phyloP scores from a whole-genome alignment of 176 grass and related monocot species.

The Luzula sylvatica region DNA sequence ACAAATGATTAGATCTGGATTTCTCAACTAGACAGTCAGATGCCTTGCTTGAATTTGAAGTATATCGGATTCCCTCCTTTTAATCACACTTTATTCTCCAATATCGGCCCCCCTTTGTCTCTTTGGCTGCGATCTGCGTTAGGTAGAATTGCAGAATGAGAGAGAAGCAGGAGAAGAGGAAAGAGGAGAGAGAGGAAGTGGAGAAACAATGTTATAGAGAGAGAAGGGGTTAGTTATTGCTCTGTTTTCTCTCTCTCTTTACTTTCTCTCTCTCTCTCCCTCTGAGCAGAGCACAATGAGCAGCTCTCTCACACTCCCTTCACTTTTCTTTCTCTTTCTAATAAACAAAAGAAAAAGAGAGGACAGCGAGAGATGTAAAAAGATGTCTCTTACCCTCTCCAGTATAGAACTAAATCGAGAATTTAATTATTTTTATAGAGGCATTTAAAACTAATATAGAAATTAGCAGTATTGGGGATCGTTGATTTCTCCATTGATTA shows the following conservation, averaged over 20 bases:
- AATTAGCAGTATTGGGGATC: background rate
- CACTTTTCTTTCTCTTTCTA: conserved; percentile 14
- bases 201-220: background rate
- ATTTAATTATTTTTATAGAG: no score
- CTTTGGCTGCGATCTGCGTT: conserved; percentile 18
- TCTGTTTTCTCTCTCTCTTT: conserved; percentile 6
- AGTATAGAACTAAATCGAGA: background rate
- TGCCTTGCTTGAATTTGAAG: conserved; percentile 8
- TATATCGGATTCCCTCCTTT: background rate
- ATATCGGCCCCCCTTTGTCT: background rate
- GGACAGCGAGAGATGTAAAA: conserved; percentile 1
- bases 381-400: background rate
- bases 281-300: background rate
- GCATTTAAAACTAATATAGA: background rate
- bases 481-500: background rate
- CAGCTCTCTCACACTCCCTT: conserved; percentile 4
- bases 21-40: background rate
- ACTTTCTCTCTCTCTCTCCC: background rate
- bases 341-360: conserved; percentile 13
- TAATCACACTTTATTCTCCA: no score
- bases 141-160: background rate
- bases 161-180: background rate
- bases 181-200: conserved; percentile 10
- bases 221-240: conserved; percentile 20
- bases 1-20: conserved; percentile 10